Evolutionary conservation across 176 grass and related monocot species (phyloP), one percentile per base, ranked within the genome.

Genomic region (Ensete glaucum): DNA sequence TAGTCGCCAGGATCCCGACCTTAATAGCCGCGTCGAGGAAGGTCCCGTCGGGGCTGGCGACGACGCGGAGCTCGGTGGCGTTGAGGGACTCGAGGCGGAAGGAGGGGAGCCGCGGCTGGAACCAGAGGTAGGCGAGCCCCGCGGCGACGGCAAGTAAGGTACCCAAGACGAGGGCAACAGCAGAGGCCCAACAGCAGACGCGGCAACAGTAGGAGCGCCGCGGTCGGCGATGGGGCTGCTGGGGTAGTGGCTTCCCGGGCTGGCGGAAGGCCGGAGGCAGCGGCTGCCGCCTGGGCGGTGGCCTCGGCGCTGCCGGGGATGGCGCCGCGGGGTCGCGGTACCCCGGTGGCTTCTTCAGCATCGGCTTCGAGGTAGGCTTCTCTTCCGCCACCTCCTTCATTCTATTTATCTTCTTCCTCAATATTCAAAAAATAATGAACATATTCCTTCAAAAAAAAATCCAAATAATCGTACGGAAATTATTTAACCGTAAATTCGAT

Each of bases 61-160:
- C 83, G 73, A 97, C 76, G 11, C 67, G 67, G 34, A 69, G 67
- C 29, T 63, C 83, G 7, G 86, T 87, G 15, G 85, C 72, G 14
- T 81, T 34, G 9, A 93, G 74, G 6, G 85, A 83, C 27, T 82
- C 82, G 3, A 97, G 85, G 78, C 89, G 89, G 81, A 96, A 92
- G 8, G 89, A 81, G 29, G 85, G 93, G 15, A 85, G 60, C 54
- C 80, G 82, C 3, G 93, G 93, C 64, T 87, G 93, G 85, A 87
- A 91, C 72, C 85, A 91, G 75, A 92, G 93, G 85, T 97, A 97
- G 0, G 87, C 84, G 13, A 97, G 81, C 83, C 82, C 88, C 3
- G 85, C 77, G 0, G 82, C 84, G 23, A 82, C 87, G 12, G 87
- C 77, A 5, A 74, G 8, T 12, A 80, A 1, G 48, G 48, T 69